Percentiles rank a stretch among this genome's conserved stretches.
These are phyloP conservation scores for Marasmius fiardii DNA, from an alignment of 1,284 basidiomycete species.

Conservation along the genomic window DNA sequence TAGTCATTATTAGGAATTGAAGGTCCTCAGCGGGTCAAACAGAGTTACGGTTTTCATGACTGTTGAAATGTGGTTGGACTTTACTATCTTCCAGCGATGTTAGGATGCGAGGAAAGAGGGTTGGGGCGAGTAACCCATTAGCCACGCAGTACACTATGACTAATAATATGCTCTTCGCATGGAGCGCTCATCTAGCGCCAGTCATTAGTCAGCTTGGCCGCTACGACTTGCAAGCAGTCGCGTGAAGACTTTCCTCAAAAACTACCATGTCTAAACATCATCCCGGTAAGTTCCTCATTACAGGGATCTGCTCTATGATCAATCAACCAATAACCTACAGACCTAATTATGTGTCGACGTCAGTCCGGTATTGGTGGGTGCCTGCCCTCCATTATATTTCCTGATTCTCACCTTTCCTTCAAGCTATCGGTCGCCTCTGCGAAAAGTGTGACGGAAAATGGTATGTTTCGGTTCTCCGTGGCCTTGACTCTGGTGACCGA, in stretches of 20 bases:
- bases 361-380: slow-evolving; percentile 90
- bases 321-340: slow-evolving; percentile 33
- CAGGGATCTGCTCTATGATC: slow-evolving; percentile 1
- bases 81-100: too few species aligned
- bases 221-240: too few species aligned
- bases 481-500: neutral
- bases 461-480: slow-evolving; percentile 41
- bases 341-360: slow-evolving; percentile 95
- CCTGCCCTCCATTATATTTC: slow-evolving; percentile 1
- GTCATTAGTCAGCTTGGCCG: neutral
- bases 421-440: slow-evolving; percentile 95
- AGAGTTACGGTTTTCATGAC: too few species aligned
- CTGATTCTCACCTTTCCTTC: slow-evolving; percentile 2
- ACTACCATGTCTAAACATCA: slow-evolving; percentile 84
- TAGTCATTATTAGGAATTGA: too few species aligned
- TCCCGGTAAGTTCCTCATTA: slow-evolving; percentile 56
- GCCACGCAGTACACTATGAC: too few species aligned
- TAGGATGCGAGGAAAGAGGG: too few species aligned
- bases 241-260: neutral
- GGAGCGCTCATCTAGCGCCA: neutral
- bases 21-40: too few species aligned
- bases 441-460: slow-evolving; percentile 99
- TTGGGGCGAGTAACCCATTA: too few species aligned
- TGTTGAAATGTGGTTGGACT: too few species aligned
- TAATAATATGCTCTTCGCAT: too few species aligned